These are phyloP conservation scores for Cenchrus americanus DNA, from an alignment of 176 grass and related monocot genomes.

Conservation along the genomic window DNA sequence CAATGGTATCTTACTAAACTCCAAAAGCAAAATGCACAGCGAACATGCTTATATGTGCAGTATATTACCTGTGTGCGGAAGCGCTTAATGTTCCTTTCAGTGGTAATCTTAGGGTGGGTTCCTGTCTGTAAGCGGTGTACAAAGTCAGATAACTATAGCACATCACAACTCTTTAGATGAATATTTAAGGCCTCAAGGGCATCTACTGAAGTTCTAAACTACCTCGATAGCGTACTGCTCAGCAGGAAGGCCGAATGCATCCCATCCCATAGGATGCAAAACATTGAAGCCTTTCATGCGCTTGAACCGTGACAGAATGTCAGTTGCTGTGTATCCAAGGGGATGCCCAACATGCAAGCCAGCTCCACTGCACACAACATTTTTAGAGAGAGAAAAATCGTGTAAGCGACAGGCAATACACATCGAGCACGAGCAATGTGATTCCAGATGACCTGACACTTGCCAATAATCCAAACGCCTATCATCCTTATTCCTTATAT, in stretches of 20 bases:
- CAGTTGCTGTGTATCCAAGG: conserved; percentile 92
- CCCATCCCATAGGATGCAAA: conserved; percentile 99
- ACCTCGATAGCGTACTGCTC: conserved; percentile 98
- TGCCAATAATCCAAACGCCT: neutral
- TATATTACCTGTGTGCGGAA: conserved; percentile 78
- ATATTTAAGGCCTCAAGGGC: neutral
- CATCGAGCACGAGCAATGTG: neutral
- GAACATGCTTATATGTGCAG: neutral
- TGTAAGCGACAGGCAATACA: neutral
- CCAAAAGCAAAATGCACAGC: conserved; percentile 23
- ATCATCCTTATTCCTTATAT: too few species aligned
- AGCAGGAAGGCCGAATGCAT: conserved; percentile 93
- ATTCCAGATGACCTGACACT: neutral
- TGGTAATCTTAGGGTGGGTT: conserved; percentile 91
- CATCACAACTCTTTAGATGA: neutral
- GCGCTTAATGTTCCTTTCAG: conserved; percentile 70
- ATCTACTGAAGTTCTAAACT: neutral
- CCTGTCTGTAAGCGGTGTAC: conserved; percentile 71
- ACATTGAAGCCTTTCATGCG: conserved; percentile 98
- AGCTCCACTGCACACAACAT: conserved; percentile 64
- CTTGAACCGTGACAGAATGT: conserved; percentile 86
- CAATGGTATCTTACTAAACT: neutral
- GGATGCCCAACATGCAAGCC: conserved; percentile 90
- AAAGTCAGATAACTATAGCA: conserved; percentile 20
- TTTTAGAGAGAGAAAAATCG: neutral